Percentiles rank a stretch among this genome's conserved stretches.
Evolutionary conservation across 2,329 filamentous ascomycete species (phyloP).

Genomic region (Cordyceps militaris): DNA sequence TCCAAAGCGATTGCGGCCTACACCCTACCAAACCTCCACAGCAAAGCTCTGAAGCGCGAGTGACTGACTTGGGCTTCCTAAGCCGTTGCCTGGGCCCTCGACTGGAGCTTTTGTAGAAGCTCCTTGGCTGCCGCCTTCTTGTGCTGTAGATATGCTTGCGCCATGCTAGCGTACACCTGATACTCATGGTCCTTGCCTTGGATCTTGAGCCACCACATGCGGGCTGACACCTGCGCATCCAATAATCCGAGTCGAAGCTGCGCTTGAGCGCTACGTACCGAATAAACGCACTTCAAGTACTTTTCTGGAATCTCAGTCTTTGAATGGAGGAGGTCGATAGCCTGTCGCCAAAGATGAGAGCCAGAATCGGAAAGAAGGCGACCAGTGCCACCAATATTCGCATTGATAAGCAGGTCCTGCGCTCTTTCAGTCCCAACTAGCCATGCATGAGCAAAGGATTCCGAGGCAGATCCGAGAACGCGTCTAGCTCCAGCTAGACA

Average conservation of each 20-base stretch:
- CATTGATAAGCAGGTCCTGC: neutral
- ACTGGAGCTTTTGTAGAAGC: constrained; percentile 18
- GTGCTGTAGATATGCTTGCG: constrained; percentile 33
- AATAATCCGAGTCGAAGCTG: constrained; percentile 40
- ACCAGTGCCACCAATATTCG: neutral
- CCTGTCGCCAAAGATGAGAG: neutral
- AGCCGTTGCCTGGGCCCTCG: neutral
- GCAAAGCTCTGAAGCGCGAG: neutral
- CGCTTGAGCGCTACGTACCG: constrained; percentile 22
- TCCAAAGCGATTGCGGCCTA: neutral
- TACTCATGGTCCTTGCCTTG: constrained; percentile 43
- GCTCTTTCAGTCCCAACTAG: neutral
- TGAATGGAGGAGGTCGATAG: neutral
- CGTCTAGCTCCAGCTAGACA: constrained; percentile 28
- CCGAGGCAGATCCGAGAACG: constrained; percentile 25
- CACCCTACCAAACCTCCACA: constrained; percentile 1
- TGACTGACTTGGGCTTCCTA: neutral
- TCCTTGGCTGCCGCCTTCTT: constrained; percentile 28
- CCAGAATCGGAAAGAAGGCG: neutral
- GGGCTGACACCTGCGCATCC: constrained; percentile 48
- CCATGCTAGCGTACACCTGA: constrained; percentile 40
- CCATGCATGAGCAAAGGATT: constrained; percentile 18
- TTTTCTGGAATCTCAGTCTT: neutral
- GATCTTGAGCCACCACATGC: constrained; percentile 49
- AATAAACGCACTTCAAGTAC: constrained; percentile 17